Evolutionary conservation across 495 filamentous ascomycete genomes (phyloP).

Genomic region (Terfezia claveryi): DNA sequence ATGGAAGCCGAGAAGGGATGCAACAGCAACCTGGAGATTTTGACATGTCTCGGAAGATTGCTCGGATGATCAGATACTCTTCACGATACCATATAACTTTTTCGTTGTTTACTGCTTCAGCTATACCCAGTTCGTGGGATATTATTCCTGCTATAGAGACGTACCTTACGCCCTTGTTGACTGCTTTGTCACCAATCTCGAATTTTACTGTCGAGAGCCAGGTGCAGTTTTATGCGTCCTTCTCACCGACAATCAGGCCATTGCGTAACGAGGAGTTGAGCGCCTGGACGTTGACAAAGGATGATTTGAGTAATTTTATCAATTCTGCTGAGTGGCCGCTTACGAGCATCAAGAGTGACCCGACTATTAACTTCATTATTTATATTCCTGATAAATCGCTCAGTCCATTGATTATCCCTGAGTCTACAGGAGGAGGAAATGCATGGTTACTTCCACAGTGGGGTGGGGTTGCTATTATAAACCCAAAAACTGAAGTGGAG

Average conservation of each 20-base stretch:
- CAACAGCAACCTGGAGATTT: conserved; percentile 20
- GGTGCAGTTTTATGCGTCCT: conserved; percentile 81
- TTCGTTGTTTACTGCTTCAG: conserved; percentile 67
- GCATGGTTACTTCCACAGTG: conserved; percentile 94
- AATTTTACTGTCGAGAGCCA: conserved; percentile 96
- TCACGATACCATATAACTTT: conserved; percentile 91
- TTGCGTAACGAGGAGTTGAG: conserved; percentile 28
- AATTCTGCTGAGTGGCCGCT: conserved; percentile 96
- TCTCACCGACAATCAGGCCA: conserved; percentile 22
- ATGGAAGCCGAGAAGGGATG: background rate
- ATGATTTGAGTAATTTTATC: conserved; percentile 82
- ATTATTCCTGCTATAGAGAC: conserved; percentile 63
- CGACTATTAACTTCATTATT: conserved; percentile 86
- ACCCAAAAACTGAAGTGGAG: conserved; percentile 25
- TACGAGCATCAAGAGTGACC: conserved; percentile 77
- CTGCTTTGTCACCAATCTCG: conserved; percentile 57
- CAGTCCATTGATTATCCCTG: conserved; percentile 43
- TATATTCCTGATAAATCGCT: conserved; percentile 47
- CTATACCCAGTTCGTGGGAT: conserved; percentile 69
- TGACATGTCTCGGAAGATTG: conserved; percentile 40
- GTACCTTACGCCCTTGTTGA: conserved; percentile 59
- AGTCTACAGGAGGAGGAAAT: conserved; percentile 36
- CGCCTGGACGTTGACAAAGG: conserved; percentile 51
- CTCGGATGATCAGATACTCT: conserved; percentile 71
- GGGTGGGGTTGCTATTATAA: conserved; percentile 74